Evolutionary conservation across 1,139 yeast species (phyloP), one percentile per base, ranked within the genome.

Genomic region (Yamadazyma buinensis): DNA sequence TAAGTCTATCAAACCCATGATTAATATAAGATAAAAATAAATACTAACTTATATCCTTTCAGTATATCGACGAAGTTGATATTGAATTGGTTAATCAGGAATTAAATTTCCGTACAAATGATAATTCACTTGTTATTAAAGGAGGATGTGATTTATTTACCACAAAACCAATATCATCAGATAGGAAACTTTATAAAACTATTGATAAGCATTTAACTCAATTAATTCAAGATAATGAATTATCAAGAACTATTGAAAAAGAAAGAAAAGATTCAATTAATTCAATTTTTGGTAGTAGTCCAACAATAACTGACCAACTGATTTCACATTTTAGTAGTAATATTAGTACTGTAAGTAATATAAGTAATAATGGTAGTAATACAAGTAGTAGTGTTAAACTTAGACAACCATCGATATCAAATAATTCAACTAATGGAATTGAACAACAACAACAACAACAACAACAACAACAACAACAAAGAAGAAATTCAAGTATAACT

Each of bases 91-190:
- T 92, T 28, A 88, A 88, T 54, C 92, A 90, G 49, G 84, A 85
- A 38, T 77, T 92, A 39, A 83, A 83, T 49, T 90, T 90, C 57
- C 92, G 86, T 47, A 83, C 95, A 4, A 79, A 80, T 10, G 98
- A 94, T 51, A 80, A 90, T 55, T 86, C 82, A 50, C 75, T 92
- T 22, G 77, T 79, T 36, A 61, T 69, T 32, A 63, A 59, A 35
- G 97, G 97, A n/a, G 92, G 95, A 15, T 83, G 96, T 54, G 99
- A 92, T 53, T 69, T 92, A 31, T 92, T 87, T 55, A 86, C 97
- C 1, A 92, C 98, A 1, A 92, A 92, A 54, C 90, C 96, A 1
- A 87, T 90, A 25, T 87, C 92, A 1, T 74, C 92, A 2, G 99
- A 92, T 57, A 73, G 88, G 49, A 90, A 90, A 57, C 71, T 92